These are phyloP conservation scores for Penicillium ochrochloron DNA, from an alignment of 495 filamentous ascomycete species.

Conservation along the genomic window DNA sequence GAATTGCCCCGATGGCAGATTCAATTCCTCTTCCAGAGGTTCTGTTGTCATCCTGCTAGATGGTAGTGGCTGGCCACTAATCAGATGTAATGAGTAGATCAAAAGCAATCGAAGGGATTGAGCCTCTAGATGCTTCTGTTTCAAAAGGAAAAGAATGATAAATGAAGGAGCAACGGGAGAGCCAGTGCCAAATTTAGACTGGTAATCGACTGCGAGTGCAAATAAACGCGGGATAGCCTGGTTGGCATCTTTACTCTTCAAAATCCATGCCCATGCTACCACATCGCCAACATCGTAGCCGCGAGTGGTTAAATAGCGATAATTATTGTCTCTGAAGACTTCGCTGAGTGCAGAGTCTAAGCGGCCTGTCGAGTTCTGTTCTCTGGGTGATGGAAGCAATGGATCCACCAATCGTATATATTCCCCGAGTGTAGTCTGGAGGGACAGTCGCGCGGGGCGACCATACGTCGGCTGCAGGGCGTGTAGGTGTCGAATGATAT, in stretches of 20 bases:
- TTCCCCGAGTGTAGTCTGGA: constrained; percentile 45
- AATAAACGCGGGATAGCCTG: constrained; percentile 50
- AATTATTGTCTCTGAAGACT: constrained; percentile 40
- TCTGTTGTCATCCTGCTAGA: neutral
- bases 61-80: constrained; percentile 39
- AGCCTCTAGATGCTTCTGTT: constrained; percentile 44
- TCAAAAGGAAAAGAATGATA: constrained; percentile 55
- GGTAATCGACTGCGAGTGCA: constrained; percentile 32
- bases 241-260: constrained; percentile 47
- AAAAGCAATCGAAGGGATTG: constrained; percentile 50
- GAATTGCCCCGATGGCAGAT: constrained; percentile 15
- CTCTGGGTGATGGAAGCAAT: constrained; percentile 23
- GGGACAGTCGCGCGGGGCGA: constrained; percentile 25
- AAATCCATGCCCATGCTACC: constrained; percentile 61
- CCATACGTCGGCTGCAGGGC: constrained; percentile 16
- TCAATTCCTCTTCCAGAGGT: neutral
- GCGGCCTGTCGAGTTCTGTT: constrained; percentile 1
- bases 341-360: constrained; percentile 36
- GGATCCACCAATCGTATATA: constrained; percentile 48
- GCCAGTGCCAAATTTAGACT: constrained; percentile 11
- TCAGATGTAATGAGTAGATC: constrained; percentile 44
- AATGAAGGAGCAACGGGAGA: constrained; percentile 48
- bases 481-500: constrained; percentile 3
- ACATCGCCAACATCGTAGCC: constrained; percentile 56
- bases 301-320: constrained; percentile 40